Conservation (phyloP, 495 filamentous ascomycete genomes). For the Penicillium alfredii region DNA sequence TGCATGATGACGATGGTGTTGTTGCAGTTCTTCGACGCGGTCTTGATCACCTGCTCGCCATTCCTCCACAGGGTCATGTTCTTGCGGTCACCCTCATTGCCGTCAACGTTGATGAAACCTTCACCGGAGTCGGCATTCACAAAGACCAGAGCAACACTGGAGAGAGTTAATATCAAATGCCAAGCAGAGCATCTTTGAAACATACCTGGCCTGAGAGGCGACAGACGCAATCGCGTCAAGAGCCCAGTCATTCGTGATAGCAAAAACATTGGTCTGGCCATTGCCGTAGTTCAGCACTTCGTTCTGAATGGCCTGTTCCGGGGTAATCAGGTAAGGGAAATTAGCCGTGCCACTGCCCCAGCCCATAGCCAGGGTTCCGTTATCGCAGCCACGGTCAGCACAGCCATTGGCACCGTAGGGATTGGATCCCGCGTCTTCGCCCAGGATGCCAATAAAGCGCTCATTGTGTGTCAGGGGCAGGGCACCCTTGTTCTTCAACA, state of each 20-base stretch:
- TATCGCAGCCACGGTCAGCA: slow-evolving; percentile 72
- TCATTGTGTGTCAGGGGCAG: slow-evolving; percentile 74
- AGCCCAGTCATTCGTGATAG: slow-evolving; percentile 71
- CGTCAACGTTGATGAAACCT: slow-evolving; percentile 76
- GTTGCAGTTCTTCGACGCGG: slow-evolving; percentile 68
- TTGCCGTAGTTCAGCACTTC: slow-evolving; percentile 50
- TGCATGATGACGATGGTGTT: slow-evolving; percentile 95
- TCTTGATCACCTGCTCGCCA: slow-evolving; percentile 72
- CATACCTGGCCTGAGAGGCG: slow-evolving; percentile 61
- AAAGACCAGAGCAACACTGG: slow-evolving; percentile 77
- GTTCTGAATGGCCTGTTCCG: slow-evolving; percentile 76
- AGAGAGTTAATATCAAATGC: too few relatives aligned
- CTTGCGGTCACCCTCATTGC: slow-evolving; percentile 83
- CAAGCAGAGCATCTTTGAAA: too few relatives aligned
- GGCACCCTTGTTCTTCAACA: slow-evolving; percentile 77
- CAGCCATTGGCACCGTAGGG: slow-evolving; percentile 81
- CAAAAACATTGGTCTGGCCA: slow-evolving; percentile 50
- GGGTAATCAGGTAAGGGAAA: slow-evolving; percentile 88
- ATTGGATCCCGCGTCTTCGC: slow-evolving; percentile 77
- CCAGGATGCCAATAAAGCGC: slow-evolving; percentile 72
- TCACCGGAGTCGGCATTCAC: slow-evolving; percentile 86
- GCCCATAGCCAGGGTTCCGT: slow-evolving; percentile 85
- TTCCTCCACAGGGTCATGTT: slow-evolving; percentile 87
- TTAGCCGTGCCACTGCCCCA: slow-evolving; percentile 90
- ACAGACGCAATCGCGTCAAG: slow-evolving; percentile 52